Evolutionary conservation across 2,329 filamentous ascomycete species (phyloP), one percentile per base, ranked within the genome.

Genomic region (Talaromyces piceae): DNA sequence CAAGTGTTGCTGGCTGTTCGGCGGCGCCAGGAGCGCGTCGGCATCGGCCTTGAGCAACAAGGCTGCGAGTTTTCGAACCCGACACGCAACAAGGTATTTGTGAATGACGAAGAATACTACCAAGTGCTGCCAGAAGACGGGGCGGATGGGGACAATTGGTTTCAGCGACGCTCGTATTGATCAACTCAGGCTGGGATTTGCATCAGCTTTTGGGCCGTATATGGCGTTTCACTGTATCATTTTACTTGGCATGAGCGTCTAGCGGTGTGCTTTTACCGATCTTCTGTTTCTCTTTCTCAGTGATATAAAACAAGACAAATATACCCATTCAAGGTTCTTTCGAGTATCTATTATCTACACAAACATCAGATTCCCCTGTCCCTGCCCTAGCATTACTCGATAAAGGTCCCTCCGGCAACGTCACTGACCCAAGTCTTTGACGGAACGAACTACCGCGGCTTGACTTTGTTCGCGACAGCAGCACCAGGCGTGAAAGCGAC

Each of bases 11-110:
- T 67, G 48, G 72, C 73, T 7, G 65, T 81, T 28, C 67, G 73
- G 28, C 67, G 70, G 41, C 73, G 73, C 54, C 81, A 81, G 60
- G 67, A 67, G 45, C 67, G 69, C 20, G 67, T 79, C 55, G 80
- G 80, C 2, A 70, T 75, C 3, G 77, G 74, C 0, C 68, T 82
- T 58, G 79, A 80, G 50, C 68, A 71, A 41, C 75, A 73, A 37
- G 79, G 79, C 4, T 73, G 73, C 37, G 74, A 70, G 20, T 63
- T 83, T 5, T 78, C 75, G 3, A 82, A 74, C 27, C 70, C 74
- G 18, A 72, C 74, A 55, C 70, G 78, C 26, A 71, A 75, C 51
- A 59, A 63, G 51, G 75, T 74, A 0, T 73, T 82, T 48, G 65
- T 72, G 20, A 74, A 78, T 49, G 73, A 75, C 31, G 77, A 79